phyloP scores from a whole-genome alignment of 1,139 yeast species.

The Arxiozyma bovina region DNA sequence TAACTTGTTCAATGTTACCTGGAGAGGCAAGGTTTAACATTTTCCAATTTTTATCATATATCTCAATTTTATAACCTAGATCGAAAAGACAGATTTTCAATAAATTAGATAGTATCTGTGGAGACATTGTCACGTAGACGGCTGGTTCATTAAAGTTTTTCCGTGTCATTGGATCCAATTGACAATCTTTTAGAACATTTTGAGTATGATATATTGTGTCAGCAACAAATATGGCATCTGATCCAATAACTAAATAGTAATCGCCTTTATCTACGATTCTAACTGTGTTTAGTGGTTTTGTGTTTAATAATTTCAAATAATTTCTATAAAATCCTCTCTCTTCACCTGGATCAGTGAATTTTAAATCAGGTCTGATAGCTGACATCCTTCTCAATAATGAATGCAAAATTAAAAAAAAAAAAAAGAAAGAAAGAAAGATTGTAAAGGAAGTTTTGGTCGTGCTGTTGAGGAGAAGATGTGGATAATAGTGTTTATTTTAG shows the following conservation, averaged over 20 bases:
- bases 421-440: no score
- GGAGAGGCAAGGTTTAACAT: constrained; percentile 68
- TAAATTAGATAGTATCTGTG: constrained; percentile 60
- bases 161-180: constrained; percentile 31
- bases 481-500: no score
- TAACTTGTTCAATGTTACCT: constrained; percentile 79
- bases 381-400: constrained; percentile 35
- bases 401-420: no score
- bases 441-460: no score
- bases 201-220: constrained; percentile 75
- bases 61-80: constrained; percentile 67
- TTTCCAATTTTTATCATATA: constrained; percentile 55
- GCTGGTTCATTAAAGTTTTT: constrained; percentile 34
- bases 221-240: constrained; percentile 75
- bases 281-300: constrained; percentile 42
- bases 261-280: constrained; percentile 71
- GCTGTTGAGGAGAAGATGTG: no score
- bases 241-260: constrained; percentile 64
- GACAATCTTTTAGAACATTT: constrained; percentile 58
- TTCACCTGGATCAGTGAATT: constrained; percentile 48
- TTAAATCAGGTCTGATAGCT: constrained; percentile 60
- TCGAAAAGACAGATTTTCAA: constrained; percentile 61
- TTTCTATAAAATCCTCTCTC: constrained; percentile 50
- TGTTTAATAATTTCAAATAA: constrained; percentile 46
- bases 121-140: constrained; percentile 68